Conservation (phyloP, 768 basidiomycete genomes). For the Termitomyces bulborhizus region DNA sequence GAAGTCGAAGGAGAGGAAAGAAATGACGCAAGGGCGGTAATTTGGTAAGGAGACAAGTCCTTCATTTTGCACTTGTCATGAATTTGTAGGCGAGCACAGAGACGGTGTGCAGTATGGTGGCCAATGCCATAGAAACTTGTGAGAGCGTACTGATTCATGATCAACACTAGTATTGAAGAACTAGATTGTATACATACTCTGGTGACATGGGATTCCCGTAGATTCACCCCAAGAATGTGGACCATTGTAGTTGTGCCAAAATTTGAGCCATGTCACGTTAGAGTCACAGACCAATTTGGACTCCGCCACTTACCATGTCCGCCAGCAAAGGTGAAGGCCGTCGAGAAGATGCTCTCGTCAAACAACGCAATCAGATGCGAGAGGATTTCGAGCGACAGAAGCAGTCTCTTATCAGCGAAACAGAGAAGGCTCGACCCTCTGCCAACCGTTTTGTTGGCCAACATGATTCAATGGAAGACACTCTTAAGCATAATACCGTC, state of each 20-base stretch:
- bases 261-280: constrained; percentile 12
- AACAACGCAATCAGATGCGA: constrained; percentile 73
- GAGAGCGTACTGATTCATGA: constrained; percentile 69
- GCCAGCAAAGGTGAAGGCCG: constrained; percentile 76
- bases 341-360: constrained; percentile 78
- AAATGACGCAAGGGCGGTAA: constrained; percentile 89
- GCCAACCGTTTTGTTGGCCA: constrained; percentile 88
- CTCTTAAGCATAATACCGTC: constrained; percentile 84
- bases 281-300: constrained; percentile 15
- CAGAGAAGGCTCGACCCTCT: constrained; percentile 87
- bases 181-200: constrained; percentile 52
- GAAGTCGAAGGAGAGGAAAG: constrained; percentile 85
- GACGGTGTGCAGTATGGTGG: constrained; percentile 61
- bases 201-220: constrained; percentile 71
- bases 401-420: constrained; percentile 77
- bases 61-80: constrained; percentile 80
- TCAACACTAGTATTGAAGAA: constrained; percentile 18
- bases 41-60: constrained; percentile 79
- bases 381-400: constrained; percentile 83
- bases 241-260: constrained; percentile 44
- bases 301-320: constrained; percentile 50
- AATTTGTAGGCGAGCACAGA: constrained; percentile 90
- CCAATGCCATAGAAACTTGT: constrained; percentile 89
- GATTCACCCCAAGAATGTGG: constrained; percentile 79
- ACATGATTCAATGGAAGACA: constrained; percentile 91